A percentile compares a stretch with the other conserved stretches of the same genome.
Evolutionary conservation across 106 monocot genomes (phyloP).

Genomic region (Hemerocallis citrina): DNA sequence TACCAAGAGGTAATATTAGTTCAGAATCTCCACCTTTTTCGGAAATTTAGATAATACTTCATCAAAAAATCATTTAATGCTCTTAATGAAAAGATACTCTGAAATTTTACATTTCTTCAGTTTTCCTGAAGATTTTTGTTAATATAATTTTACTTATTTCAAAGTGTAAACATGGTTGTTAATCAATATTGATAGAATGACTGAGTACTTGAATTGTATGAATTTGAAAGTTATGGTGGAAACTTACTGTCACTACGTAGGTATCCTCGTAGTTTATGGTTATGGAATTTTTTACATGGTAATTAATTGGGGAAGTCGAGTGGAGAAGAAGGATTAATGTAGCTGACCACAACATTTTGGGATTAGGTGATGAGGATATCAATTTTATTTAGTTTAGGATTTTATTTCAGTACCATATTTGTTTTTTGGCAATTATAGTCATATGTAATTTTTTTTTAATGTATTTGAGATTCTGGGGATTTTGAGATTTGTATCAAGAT

Average conservation of each 20-base stretch:
- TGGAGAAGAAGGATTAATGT: no score
- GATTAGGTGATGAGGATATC: no score
- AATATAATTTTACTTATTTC: background rate
- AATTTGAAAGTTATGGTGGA: background rate
- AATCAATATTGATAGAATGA: background rate
- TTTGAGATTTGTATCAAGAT: no score
- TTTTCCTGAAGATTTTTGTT: background rate
- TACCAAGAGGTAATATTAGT: constrained; percentile 48
- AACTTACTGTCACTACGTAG: no score
- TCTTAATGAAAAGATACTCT: background rate
- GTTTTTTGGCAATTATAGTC: no score
- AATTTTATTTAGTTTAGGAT: no score
- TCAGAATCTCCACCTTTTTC: background rate
- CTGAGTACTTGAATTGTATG: background rate
- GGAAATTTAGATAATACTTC: background rate
- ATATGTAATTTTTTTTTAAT: no score
- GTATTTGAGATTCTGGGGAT: no score
- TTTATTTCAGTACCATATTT: no score
- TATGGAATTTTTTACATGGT: background rate
- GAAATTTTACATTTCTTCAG: background rate
- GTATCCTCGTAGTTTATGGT: background rate
- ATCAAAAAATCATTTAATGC: background rate
- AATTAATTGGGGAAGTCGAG: no score
- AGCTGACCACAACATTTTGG: no score
- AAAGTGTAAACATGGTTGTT: background rate